These are phyloP conservation scores for Sporothrix luriei DNA, from an alignment of 2,329 filamentous ascomycete genomes.

Conservation along the genomic window DNA sequence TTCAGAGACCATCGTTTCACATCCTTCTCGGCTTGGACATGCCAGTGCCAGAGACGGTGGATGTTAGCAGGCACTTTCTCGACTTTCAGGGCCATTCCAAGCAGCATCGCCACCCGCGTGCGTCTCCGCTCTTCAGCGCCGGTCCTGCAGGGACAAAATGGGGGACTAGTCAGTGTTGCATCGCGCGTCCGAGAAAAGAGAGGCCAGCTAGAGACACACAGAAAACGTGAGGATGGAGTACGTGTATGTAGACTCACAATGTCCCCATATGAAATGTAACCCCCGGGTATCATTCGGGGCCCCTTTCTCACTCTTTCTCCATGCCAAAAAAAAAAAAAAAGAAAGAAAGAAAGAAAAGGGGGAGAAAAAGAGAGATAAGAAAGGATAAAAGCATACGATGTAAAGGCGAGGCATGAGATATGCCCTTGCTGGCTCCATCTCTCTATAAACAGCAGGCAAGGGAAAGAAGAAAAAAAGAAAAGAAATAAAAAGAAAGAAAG, in stretches of 20 bases:
- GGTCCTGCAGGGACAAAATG: neutral
- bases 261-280: constrained; percentile 23
- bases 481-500: neutral
- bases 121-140: no score
- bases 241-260: neutral
- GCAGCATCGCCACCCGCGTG: neutral
- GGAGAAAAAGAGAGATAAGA: neutral
- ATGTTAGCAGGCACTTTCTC: neutral
- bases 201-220: neutral
- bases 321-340: neutral
- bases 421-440: neutral
- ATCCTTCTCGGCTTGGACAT: neutral
- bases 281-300: neutral
- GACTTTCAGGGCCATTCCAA: neutral
- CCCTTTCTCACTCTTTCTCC: neutral
- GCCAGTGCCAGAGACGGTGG: neutral
- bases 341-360: neutral
- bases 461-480: constrained; percentile 2
- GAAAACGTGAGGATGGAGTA: constrained; percentile 23
- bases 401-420: no score
- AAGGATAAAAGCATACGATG: neutral
- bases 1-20: constrained; percentile 16
- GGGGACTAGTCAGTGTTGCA: constrained; percentile 15
- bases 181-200: constrained; percentile 11
- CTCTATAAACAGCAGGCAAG: constrained; percentile 2